These are phyloP conservation scores for Dicorynia guianensis DNA, from an alignment of 306 rosid genomes.

Conservation along the genomic window DNA sequence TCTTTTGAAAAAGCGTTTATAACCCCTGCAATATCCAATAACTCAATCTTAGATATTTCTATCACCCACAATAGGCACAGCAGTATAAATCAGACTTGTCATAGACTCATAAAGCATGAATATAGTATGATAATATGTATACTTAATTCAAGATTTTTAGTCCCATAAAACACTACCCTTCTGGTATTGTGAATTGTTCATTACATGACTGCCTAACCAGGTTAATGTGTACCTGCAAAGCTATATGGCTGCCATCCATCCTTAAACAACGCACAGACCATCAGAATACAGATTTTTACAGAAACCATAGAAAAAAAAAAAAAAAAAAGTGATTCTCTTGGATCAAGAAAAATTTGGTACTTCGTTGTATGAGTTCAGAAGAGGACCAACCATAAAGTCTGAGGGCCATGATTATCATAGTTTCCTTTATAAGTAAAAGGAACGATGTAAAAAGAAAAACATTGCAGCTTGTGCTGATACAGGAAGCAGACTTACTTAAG, in stretches of 20 bases:
- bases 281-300: not conserved
- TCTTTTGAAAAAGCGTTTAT: slow-evolving; percentile 68
- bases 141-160: not conserved
- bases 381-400: not conserved
- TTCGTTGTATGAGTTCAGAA: not conserved
- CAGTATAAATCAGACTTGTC: not conserved
- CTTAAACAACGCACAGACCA: not conserved
- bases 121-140: not conserved
- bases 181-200: not conserved
- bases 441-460: not conserved
- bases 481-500: not conserved
- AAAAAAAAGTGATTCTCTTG: not conserved
- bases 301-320: not conserved
- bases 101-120: not conserved
- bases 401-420: not conserved
- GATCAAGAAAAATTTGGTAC: not conserved
- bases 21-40: slow-evolving; percentile 58
- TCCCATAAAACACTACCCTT: not conserved
- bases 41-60: not conserved
- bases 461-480: not conserved
- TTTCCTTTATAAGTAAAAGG: not conserved
- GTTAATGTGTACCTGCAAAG: not conserved
- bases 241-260: not conserved
- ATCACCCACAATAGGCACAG: slow-evolving; percentile 6
- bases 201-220: not conserved